Evolutionary conservation across 2,329 filamentous ascomycete genomes (phyloP).

Genomic region (Botryotinia convoluta): DNA sequence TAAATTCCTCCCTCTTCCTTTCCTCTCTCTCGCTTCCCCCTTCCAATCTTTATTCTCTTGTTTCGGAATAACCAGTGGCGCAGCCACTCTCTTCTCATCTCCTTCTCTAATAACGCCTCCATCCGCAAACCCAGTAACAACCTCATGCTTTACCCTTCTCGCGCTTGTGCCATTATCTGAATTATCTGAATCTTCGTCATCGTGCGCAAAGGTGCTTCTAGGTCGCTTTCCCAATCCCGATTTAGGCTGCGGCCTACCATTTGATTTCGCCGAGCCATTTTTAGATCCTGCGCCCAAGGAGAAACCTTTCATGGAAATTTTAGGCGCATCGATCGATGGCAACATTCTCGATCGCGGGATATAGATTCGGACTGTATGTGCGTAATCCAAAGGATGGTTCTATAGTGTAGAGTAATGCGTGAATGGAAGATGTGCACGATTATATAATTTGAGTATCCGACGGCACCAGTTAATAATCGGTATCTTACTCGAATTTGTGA

Average conservation of each 20-base stretch:
- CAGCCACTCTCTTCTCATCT: slow-evolving; percentile 32
- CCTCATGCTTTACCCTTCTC: slow-evolving; percentile 42
- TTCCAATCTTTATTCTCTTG: slow-evolving; percentile 63
- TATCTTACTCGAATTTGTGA: background rate
- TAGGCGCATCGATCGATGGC: slow-evolving; percentile 34
- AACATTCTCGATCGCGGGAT: slow-evolving; percentile 27
- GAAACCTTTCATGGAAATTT: slow-evolving; percentile 41
- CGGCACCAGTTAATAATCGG: background rate
- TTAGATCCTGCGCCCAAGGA: slow-evolving; percentile 41
- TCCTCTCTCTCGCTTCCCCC: slow-evolving; percentile 46
- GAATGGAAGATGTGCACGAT: background rate
- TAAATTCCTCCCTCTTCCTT: slow-evolving; percentile 52
- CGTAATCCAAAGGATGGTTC: background rate
- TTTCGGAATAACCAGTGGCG: slow-evolving; percentile 55
- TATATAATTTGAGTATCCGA: background rate
- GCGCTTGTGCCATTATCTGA: slow-evolving; percentile 47
- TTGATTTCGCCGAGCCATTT: slow-evolving; percentile 31
- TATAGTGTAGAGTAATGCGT: background rate
- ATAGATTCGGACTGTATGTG: background rate
- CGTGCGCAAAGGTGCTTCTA: slow-evolving; percentile 49
- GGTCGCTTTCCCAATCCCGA: slow-evolving; percentile 43
- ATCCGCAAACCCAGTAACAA: slow-evolving; percentile 50
- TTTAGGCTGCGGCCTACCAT: slow-evolving; percentile 29
- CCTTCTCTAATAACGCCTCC: slow-evolving; percentile 44
- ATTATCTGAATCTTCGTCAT: slow-evolving; percentile 53